Evolutionary conservation across 805 yeast genomes (phyloP), one percentile per base, ranked within the genome.

Genomic region (Monosporozyma aerobia): DNA sequence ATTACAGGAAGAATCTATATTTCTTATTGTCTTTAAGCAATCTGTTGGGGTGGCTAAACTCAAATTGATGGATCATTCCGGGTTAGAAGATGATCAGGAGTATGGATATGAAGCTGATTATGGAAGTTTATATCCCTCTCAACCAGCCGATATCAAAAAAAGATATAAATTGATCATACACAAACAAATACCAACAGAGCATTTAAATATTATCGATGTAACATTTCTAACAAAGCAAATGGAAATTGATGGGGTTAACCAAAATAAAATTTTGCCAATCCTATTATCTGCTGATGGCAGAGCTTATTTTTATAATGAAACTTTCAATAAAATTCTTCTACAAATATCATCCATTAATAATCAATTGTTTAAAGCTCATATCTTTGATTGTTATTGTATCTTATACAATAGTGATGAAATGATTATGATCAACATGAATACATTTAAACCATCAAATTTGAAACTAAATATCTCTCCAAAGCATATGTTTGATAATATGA

Each of bases 341-440:
- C 39, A 44, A 16, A 7, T 49, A 25, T 9, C 13, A 4, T 49
- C 51, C 3, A 22, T 10, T 10, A 6, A 23, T 23, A 23, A 23
- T 22, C 14, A 25, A 43, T 13, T 23, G 5, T 43, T 43, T 29
- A 43, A 43, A 43, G 23, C 16, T 11, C 11, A 10, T 23, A 22
- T 23, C 5, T 43, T 23, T 13, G 22, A 33, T 4, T 10, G 10
- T 33, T 35, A 33, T 22, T 47, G 41, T 33, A 5, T 47, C 7
- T 30, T 48, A 8, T 51, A 51, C 25, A 51, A 51, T 35, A 14
- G 11, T 11, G 8, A 39, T 27, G 48, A 45, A 19, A 19, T 30
- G 2, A 22, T 45, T 14, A n/a, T 33, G 16, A 35, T 50, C 10
- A 23, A 45, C 14, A n/a, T 44, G 29, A 13, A 45, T 6, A 13